A percentile compares a stretch with the other conserved stretches of the same genome.
Evolutionary conservation across 2,329 filamentous ascomycete genomes (phyloP).

Genomic region (Colletotrichum nymphaeae): DNA sequence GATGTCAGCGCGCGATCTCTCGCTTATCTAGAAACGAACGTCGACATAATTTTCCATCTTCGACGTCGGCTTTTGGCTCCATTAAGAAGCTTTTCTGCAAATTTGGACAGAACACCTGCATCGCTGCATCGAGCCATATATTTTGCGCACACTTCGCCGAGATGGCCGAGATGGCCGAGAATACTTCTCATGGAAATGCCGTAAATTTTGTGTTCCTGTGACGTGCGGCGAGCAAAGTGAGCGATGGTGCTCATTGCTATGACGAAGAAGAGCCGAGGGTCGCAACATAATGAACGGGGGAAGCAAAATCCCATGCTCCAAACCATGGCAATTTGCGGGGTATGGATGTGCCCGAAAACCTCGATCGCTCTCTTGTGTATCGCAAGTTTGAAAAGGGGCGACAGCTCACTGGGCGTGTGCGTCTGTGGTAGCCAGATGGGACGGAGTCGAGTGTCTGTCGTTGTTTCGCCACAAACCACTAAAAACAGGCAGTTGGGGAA

Average conservation of each 20-base stretch:
- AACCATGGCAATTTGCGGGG: slow-evolving; percentile 25
- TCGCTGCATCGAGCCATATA: not conserved
- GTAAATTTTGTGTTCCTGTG: not conserved
- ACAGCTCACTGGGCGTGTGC: not conserved
- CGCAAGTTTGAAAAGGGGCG: not conserved
- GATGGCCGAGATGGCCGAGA: not conserved
- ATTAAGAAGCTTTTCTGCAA: not conserved
- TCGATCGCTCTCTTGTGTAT: not conserved
- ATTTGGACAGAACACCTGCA: not conserved
- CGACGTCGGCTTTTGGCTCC: not conserved
- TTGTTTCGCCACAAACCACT: slow-evolving; percentile 13
- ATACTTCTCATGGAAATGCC: not conserved
- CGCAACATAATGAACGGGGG: not conserved
- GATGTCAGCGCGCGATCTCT: slow-evolving; percentile 5
- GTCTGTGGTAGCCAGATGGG: slow-evolving; percentile 11
- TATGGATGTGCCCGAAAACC: slow-evolving; percentile 17
- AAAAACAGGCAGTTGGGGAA: not conserved
- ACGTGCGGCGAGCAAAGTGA: too few species aligned
- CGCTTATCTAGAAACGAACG: not conserved
- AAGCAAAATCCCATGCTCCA: slow-evolving; percentile 23
- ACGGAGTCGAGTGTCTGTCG: slow-evolving; percentile 7
- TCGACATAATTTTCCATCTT: not conserved
- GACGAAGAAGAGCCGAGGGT: too few species aligned
- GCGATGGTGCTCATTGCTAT: not conserved
- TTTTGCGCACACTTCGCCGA: not conserved